Base-by-base conservation (phyloP, 257 asterid genomes). In the Lavandula angustifolia region DNA sequence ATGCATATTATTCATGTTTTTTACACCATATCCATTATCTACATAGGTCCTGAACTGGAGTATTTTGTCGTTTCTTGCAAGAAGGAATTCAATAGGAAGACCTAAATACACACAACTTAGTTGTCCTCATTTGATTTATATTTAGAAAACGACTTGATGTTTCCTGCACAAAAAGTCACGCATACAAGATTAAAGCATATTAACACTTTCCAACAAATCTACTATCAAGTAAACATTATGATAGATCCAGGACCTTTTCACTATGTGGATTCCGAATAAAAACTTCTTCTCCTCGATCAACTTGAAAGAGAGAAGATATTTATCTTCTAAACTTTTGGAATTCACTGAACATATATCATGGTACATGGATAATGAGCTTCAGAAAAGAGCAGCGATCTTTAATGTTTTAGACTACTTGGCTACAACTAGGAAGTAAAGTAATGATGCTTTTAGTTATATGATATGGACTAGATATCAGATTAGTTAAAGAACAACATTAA, bases 401-500 rank as follows among this genome's bases (percentile, higher is more conserved):
- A 53, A 47, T 50, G 22, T 70, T 40, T 16, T 60, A 70, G 31
- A 32, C 1, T 72, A 14, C 16, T 54, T 27, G 32, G 38, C 46
- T 43, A 50, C 46, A 56, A 18, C 12, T 18, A 8, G 11, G 33
- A 16, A 46, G 11, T n/a, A 27, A 41, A 16, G 14, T 8, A 14
- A 51, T 33, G 54, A 33, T 12, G 14, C 35, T 4, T 47, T 1
- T 29, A 69, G 42, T 10, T 17, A 42, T 13, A 11, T 17, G 3
- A 16, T 50, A 58, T 60, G 29, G 62, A 54, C 38, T 16, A 43
- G 65, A 46, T 37, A 27, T 47, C 37, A 38, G 67, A 56, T 52
- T 62, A 67, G 46, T 61, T 32, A 60, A 56, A 47, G 41, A 53
- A 58, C 32, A 51, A 29, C 35, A 32, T 57, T 55, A 72, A 70